Percentiles rank a stretch among this genome's conserved stretches.
Evolutionary conservation across 148 eudicot genomes (phyloP).

Genomic region (Persicaria maculosa): DNA sequence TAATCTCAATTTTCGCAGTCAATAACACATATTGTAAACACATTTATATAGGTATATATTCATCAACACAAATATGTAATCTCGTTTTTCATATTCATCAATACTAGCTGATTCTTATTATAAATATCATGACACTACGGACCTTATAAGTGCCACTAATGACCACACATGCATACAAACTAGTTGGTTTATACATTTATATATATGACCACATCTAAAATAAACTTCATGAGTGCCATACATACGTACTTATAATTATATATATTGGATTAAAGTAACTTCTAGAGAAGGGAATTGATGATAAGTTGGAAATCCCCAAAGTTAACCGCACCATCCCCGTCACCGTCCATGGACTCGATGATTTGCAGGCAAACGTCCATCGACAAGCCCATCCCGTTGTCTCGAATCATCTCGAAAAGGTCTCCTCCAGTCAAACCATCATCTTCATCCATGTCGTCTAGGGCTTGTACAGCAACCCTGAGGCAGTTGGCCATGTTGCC

Average conservation of each 20-base stretch:
- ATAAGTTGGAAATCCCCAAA: slow-evolving; percentile 35
- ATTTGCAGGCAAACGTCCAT: slow-evolving; percentile 27
- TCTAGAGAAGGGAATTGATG: slow-evolving; percentile 25
- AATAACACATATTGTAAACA: too few relatives aligned
- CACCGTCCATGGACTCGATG: slow-evolving; percentile 32
- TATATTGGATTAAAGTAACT: neutral
- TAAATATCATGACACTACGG: too few relatives aligned
- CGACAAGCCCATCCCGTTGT: slow-evolving; percentile 15
- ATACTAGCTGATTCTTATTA: too few relatives aligned
- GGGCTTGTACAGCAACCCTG: slow-evolving; percentile 16
- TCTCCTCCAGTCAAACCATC: slow-evolving; percentile 21
- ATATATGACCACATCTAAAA: neutral
- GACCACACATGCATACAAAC: too few relatives aligned
- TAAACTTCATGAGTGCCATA: neutral
- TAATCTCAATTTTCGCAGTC: too few relatives aligned
- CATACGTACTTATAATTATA: neutral
- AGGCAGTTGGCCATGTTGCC: slow-evolving; percentile 21
- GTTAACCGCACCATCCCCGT: slow-evolving; percentile 34
- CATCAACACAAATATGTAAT: too few relatives aligned
- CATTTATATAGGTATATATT: too few relatives aligned
- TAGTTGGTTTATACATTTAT: neutral
- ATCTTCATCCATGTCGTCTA: slow-evolving; percentile 22
- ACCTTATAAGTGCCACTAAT: too few relatives aligned
- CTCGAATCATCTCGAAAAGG: slow-evolving; percentile 12
- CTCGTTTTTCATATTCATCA: too few relatives aligned